Conservation (phyloP, 768 basidiomycete species). For the Trametes coccinea region DNA sequence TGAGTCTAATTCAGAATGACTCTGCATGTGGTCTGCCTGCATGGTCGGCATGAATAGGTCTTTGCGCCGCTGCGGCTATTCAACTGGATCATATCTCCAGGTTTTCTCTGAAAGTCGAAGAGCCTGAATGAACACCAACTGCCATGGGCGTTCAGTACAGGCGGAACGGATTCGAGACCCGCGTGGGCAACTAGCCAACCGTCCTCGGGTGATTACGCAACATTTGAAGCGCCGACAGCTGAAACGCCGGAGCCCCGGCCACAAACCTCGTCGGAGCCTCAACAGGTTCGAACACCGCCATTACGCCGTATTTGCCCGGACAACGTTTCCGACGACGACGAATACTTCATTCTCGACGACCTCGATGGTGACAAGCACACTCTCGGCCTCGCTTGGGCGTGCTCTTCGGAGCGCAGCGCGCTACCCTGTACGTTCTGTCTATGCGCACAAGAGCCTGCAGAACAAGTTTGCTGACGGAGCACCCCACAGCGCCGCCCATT, state of each 20-base stretch:
- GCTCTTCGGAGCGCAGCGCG: conserved; percentile 41
- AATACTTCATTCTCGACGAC: conserved; percentile 33
- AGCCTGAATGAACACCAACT: too few species aligned
- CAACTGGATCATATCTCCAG: too few species aligned
- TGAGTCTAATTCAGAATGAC: neutral
- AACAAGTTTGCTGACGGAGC: conserved; percentile 1
- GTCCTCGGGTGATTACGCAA: conserved; percentile 18
- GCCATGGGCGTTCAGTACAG: too few species aligned
- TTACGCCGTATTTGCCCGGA: conserved; percentile 30
- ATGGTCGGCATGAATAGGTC: too few species aligned
- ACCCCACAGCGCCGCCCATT: conserved; percentile 42
- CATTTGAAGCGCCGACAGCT: neutral
- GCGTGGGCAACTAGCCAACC: conserved; percentile 4
- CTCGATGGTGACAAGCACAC: conserved; percentile 49
- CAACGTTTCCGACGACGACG: conserved; percentile 26
- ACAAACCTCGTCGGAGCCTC: neutral
- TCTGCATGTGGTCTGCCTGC: too few species aligned
- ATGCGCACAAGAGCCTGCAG: neutral
- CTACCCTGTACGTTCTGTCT: conserved; percentile 34
- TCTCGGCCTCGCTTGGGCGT: conserved; percentile 47
- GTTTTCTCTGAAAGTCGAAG: too few species aligned
- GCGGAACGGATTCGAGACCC: too few species aligned
- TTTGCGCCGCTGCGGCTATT: too few species aligned
- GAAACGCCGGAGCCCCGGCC: too few species aligned
- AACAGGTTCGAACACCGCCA: neutral